Base-by-base conservation (phyloP, 2,329 filamentous ascomycete genomes). In the Sporothrix luriei region DNA sequence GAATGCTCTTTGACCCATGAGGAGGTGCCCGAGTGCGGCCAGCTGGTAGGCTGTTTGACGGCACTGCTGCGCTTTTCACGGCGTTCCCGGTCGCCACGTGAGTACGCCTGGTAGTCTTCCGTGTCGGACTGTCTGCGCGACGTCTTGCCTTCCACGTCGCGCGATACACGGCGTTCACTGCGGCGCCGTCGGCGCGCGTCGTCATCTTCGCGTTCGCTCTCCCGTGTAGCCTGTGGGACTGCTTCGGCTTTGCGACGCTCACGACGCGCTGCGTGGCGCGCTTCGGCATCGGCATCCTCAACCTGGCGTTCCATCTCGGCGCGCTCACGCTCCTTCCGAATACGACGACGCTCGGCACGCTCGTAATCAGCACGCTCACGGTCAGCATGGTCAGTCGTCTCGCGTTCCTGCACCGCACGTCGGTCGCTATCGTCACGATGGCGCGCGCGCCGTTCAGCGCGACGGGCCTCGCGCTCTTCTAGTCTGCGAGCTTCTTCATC, bases 1-100 rank as follows among this genome's bases (percentile, higher is more conserved):
- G 84, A 86, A 73, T 88, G 84, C 14, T 89, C 87, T 77, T 88
- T 88, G 4, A 89, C 87, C 88, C 88, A 90, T 0, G 86, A 89
- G 10, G 85, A 87, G 0, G 87, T 89, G 33, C 87, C 87, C 7
- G 85, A 88, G 75, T 88, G 85, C 21, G 87, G 87, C 87, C 87
- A 89, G 11, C 80, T 80, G 10, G 82, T n/a, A n/a, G n/a, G n/a
- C n/a, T n/a, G 72, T 66, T 75, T 78, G 29, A n/a, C 46, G 14
- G 16, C 61, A 33, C 62, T 61, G 62, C 38, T 54, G 66, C 48
- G 73, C 72, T 76, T 71, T 70, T 74, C 72, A 69, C 76, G 72
- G 70, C 75, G 76, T 67, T 78, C 81, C 40, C 76, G 79, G 59
- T 80, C 81, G 33, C 57, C 57, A 33, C 81, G 80, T 5, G 81